Evolutionary conservation across 805 yeast genomes (phyloP), one percentile per base, ranked within the genome.

Genomic region (Saccharomyces cerevisiae): DNA sequence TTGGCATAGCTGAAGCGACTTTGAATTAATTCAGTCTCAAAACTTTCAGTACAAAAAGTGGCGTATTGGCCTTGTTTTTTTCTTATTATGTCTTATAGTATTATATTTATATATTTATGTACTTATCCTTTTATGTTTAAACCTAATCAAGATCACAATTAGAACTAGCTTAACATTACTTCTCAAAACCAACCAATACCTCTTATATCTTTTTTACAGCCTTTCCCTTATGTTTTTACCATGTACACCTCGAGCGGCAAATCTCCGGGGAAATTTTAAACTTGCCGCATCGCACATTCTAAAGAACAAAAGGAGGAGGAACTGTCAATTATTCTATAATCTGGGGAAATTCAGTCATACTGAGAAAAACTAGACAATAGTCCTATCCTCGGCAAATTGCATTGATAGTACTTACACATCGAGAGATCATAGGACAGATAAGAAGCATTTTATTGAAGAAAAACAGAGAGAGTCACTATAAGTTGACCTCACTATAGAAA

Each of bases 1-100:
- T 92, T 57, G 85, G 85, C 58, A 88, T 94, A 79, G 81, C 76
- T 14, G 82, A 79, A 61, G 83, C 76, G 41, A 66, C 73, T 14
- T 50, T 52, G 48, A 26, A 41, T 8, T 28, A 27, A 32, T 36
- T 17, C 28, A 24, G 29, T 10, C 14, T 29, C 13, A 32, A 32
- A 52, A 29, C 5, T 17, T 2, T 31, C 36, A 17, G 13, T 43
- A 17, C 10, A 9, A 22, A 49, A 22, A 27, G 10, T 22, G 48
- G 30, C 11, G 29, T 22, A 27, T 11, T 14, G 21, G 48, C 24
- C 24, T 46, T 46, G 9, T 14, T 46, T 27, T 27, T 27, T 24
- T 27, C 28, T 21, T 27, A 13, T 46, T 46, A 46, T 46, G 30
- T 46, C 48, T 22, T 22, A 24, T 31, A 31, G n/a, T 31, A 30